These are phyloP conservation scores for Acorus gramineus DNA, from an alignment of 106 monocot genomes.

Conservation along the genomic window DNA sequence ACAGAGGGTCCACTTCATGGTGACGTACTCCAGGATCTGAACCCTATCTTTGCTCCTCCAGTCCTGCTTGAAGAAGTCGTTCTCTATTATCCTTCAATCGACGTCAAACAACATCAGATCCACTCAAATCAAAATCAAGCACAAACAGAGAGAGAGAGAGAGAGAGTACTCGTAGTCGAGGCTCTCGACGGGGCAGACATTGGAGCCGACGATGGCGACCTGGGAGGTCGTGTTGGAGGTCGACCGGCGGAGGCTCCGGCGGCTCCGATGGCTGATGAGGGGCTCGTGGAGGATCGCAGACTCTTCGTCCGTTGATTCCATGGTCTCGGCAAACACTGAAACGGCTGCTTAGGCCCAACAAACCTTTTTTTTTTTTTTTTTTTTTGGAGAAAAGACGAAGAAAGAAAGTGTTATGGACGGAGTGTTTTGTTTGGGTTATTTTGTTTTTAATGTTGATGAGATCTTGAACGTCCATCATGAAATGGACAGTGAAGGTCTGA, in stretches of 20 bases:
- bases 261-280: not conserved
- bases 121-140: not conserved
- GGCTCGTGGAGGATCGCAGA: too few species aligned
- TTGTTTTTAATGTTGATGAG: too few species aligned
- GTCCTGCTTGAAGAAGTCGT: slow-evolving; percentile 57
- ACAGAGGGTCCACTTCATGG: slow-evolving; percentile 69
- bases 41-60: slow-evolving; percentile 42
- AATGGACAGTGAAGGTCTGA: too few species aligned
- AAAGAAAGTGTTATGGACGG: too few species aligned
- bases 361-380: too few species aligned
- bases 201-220: slow-evolving; percentile 77
- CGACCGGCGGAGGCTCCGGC: slow-evolving; percentile 26
- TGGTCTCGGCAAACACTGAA: too few species aligned
- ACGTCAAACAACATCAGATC: not conserved
- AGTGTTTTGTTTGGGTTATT: too few species aligned
- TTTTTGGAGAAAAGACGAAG: too few species aligned
- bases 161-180: slow-evolving; percentile 72
- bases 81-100: slow-evolving; percentile 50
- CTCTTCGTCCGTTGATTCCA: too few species aligned
- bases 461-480: too few species aligned
- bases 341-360: too few species aligned
- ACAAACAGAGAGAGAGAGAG: not conserved
- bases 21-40: slow-evolving; percentile 47
- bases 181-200: slow-evolving; percentile 73
- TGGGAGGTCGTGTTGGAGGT: slow-evolving; percentile 67